Evolutionary conservation across 805 yeast genomes (phyloP), one percentile per base, ranked within the genome.

Genomic region (Hanseniaspora jakobsenii): DNA sequence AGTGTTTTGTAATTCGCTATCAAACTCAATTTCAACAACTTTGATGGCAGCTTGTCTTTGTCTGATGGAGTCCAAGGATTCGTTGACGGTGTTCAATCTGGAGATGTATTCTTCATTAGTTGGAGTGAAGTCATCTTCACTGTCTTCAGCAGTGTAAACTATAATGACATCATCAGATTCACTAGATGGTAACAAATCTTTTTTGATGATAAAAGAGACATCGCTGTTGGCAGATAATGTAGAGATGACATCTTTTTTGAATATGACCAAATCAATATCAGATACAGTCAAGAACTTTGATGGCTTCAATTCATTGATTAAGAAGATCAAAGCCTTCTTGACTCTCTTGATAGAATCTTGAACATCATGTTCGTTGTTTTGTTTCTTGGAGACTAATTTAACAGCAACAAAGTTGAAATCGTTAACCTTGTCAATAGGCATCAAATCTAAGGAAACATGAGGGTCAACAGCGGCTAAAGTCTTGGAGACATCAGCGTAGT

Each of bases 281-380:
- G 66, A 57, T 35, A 84, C 64, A 9, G 65, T 64, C 48, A 64
- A 63, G 27, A 84, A 71, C 48, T 74, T 73, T 34, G 71, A 66
- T 28, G 96, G 95, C 7, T 84, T 66, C 45, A 79, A 69, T 42
- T 68, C 65, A 62, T 84, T 86, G 45, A 91, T 95, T 17, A 70
- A 62, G 28, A 74, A 68, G 47, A 91, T 84, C 48, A 91, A 67
- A 16, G 74, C 74, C 51, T 75, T 77, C 62, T 87, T 82, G 29
- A 85, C 81, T 12, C 59, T 54, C 57, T 78, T 77, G 50, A 74
- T 69, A 3, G 73, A 73, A 24, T 63, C 69, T 42, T 68, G 63
- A 19, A 64, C 72, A 35, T 64, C 66, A 32, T 66, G 62, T 36
- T 63, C 54, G 28, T 81, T 78, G 27, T 73, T 69, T 9, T 26